Base-by-base conservation (phyloP, 2,329 filamentous ascomycete genomes). In the Aspergillus nomiae region DNA sequence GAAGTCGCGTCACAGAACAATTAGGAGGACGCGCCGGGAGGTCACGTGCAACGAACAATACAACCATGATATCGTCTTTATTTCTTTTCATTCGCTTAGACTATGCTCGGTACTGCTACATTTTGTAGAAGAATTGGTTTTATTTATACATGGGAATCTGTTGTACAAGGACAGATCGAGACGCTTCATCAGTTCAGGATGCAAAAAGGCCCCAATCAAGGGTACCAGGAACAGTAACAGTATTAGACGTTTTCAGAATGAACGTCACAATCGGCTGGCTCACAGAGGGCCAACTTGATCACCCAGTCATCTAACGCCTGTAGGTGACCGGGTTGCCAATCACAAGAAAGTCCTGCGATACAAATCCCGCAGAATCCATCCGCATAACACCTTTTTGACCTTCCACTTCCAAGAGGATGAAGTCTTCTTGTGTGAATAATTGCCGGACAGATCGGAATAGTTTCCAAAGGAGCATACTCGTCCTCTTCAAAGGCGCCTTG, bases 381-480 rank as follows among this genome's bases (percentile, higher is more conserved):
- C 77, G 73, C 63, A 79, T 74, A 16, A 70, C 66, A 26, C 73
- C 70, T 54, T 73, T 77, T 10, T 73, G 71, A 16, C 76, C 76
- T 28, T 78, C 69, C 56, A 79, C 67, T 45, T 77, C 71, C 54
- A 80, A 53, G 34, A 78, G 70, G 54, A 79, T 76, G 38, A 80
- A 77, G 57, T 78, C 75, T 59, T 81, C 78, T 54, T 75, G 71
- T 0, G 76, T 78, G 61, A 80, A 79, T 14, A 79, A 59, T 50
- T 78, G 76, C 8, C 77, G 75, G 26, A 78, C 64, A 48, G 74
- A 74, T 53, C 71, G 69, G 53, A 80, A 78, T 9, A 73, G 24
- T 48, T 65, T 69, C 69, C 74, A 79, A 1, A 76, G 38, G 9
- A 67, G 41, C 36, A 69, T 68, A 58, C 71, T 80, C 19, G 74